A percentile compares a stretch with the other conserved stretches of the same genome.
phyloP scores from a whole-genome alignment of 768 basidiomycete genomes.

The Serendipita sp. region DNA sequence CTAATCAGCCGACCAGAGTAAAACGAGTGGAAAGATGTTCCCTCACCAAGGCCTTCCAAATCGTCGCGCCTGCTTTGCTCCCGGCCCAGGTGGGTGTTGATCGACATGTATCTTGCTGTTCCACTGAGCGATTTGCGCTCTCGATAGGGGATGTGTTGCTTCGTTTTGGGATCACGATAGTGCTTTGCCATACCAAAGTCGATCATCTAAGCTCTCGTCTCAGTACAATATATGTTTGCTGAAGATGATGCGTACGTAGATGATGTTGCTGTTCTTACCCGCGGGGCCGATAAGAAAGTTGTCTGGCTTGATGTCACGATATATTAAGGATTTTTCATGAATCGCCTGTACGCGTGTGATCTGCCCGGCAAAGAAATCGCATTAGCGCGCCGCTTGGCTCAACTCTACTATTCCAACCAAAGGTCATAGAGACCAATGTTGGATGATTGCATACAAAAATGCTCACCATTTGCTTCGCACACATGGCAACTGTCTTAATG shows the following conservation, averaged over 20 bases:
- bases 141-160: constrained; percentile 97
- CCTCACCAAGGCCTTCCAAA: constrained; percentile 75
- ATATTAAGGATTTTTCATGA: constrained; percentile 98
- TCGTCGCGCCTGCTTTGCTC: constrained; percentile 92
- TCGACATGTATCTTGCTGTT: constrained; percentile 98
- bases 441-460: neutral
- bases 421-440: too few species aligned
- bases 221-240: constrained; percentile 19
- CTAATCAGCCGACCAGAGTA: neutral
- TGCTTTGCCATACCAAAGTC: constrained; percentile 99
- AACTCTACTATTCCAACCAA: too few species aligned
- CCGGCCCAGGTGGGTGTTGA: constrained; percentile 95
- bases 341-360: constrained; percentile 91
- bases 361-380: constrained; percentile 24
- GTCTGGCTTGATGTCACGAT: constrained; percentile 98
- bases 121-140: constrained; percentile 85
- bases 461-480: constrained; percentile 94
- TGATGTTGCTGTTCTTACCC: constrained; percentile 65
- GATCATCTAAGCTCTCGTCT: constrained; percentile 24
- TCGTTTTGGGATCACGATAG: constrained; percentile 97
- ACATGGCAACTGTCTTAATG: constrained; percentile 94
- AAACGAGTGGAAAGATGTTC: neutral
- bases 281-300: constrained; percentile 94
- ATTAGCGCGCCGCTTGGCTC: constrained; percentile 94
- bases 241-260: constrained; percentile 2